Evolutionary conservation across 2,329 filamentous ascomycete species (phyloP), one percentile per base, ranked within the genome.

Genomic region (Penicillium sp.): DNA sequence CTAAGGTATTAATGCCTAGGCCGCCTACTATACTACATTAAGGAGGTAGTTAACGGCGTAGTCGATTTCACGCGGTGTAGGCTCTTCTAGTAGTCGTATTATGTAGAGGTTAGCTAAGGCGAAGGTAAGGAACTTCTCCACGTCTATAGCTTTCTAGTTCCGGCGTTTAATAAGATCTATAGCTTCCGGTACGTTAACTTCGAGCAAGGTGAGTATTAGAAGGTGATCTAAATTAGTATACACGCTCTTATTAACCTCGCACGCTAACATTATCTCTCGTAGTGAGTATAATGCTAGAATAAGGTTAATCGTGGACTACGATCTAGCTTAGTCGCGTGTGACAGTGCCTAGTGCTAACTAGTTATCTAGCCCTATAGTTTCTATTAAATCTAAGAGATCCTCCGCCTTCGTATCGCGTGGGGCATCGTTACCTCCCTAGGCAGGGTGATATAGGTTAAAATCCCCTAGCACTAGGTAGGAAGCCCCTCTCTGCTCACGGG

Each of bases 381-480:
- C 42, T 10, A 45, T 45, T 0, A 45, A 10, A 4, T 58, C 35
- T 5, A 65, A 37, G 5, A 63, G 42, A 1, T 50, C 44, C 5
- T 60, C 56, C 1, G 58, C 60, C n/a, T 28, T 22, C 2, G 55
- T 12, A 38, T 59, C 42, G 4, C 30, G 35, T 50, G 47, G 17
- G 13, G 28, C 12, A 24, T 53, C 51, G 3, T 49, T 44, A 24
- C 62, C 28, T 8, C 58, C 42, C 60, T 37, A 60, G 17, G 47
- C 50, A 30, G 59, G 53, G 45, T 44, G 9, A 5, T 44, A 4
- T 44, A 44, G 42, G 19, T 44, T 44, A 4, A 44, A 44, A 44
- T 44, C 19, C 1, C 42, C 22, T 13, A 24, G 17, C 2, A 45
- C 10, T 1, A 45, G 42, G 42, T 45, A 45, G 8, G 19, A 45